phyloP scores from a whole-genome alignment of 2,329 filamentous ascomycete genomes.

The Fusarium stilboides region DNA sequence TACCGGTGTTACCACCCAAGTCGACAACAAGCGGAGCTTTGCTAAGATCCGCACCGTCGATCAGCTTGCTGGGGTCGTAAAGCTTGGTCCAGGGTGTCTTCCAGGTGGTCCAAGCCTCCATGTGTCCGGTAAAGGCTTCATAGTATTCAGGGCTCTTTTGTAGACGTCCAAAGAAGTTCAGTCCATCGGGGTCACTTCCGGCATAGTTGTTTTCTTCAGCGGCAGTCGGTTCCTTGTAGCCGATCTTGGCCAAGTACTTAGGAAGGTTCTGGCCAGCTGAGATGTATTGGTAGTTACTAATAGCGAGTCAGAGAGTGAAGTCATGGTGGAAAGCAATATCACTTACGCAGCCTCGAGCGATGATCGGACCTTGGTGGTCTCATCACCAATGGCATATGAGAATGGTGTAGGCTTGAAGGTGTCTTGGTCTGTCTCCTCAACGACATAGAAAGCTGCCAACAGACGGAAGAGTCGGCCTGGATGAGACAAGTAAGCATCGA shows the following conservation, averaged over 20 bases:
- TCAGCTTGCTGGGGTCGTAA: conserved; percentile 26
- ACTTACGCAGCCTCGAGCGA: conserved; percentile 36
- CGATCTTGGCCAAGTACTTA: conserved; percentile 34
- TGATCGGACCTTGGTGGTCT: conserved; percentile 37
- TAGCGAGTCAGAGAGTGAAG: accelerated
- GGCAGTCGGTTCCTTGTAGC: conserved; percentile 26
- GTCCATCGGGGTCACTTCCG: conserved; percentile 16
- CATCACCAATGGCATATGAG: conserved; percentile 36
- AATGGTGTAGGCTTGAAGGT: conserved; percentile 37
- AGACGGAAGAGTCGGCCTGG: conserved; percentile 35
- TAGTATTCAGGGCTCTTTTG: conserved; percentile 41
- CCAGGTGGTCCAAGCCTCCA: conserved; percentile 42
- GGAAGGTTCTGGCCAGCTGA: conserved; percentile 33
- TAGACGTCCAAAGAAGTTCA: conserved; percentile 39
- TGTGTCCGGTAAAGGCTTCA: conserved; percentile 35
- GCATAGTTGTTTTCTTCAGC: conserved; percentile 31
- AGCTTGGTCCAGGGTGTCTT: conserved; percentile 44
- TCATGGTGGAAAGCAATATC: accelerated
- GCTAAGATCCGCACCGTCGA: conserved; percentile 11
- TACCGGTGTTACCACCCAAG: conserved; percentile 37
- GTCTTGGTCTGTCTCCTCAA: conserved; percentile 31
- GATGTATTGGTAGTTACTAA: conserved; percentile 40
- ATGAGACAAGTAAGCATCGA: neutral
- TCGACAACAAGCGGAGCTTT: conserved; percentile 37
- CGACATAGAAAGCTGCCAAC: conserved; percentile 36